Evolutionary conservation across 805 yeast genomes (phyloP).

Genomic region (Blastobotrys peoriensis): DNA sequence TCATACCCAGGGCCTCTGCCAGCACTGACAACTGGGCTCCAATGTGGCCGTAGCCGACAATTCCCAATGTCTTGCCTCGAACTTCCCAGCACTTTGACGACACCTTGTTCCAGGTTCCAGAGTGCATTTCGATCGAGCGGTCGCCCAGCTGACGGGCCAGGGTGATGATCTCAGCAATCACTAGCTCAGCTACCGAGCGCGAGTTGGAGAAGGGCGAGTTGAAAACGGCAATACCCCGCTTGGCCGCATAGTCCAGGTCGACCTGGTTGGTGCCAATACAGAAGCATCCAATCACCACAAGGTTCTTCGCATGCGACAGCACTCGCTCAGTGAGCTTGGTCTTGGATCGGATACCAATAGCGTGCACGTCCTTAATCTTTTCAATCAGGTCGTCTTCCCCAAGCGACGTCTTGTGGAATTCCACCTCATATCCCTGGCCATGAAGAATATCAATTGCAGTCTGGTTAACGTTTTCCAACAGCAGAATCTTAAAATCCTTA

Average conservation of each 20-base stretch:
- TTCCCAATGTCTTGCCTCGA: constrained; percentile 96
- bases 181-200: constrained; percentile 96
- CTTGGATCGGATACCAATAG: constrained; percentile 96
- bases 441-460: constrained; percentile 84
- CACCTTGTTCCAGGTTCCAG: constrained; percentile 98
- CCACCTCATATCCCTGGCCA: constrained; percentile 95
- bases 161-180: constrained; percentile 88
- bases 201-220: constrained; percentile 98
- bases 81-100: constrained; percentile 96
- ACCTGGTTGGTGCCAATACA: constrained; percentile 99
- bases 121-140: constrained; percentile 90
- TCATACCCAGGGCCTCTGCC: constrained; percentile 98
- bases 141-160: constrained; percentile 96
- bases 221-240: constrained; percentile 91
- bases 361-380: constrained; percentile 89
- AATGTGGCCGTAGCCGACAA: constrained; percentile 96
- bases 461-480: constrained; percentile 88
- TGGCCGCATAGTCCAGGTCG: constrained; percentile 85
- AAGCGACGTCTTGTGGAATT: constrained; percentile 80
- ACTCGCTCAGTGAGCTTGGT: constrained; percentile 79
- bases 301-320: constrained; percentile 78
- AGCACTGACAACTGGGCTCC: constrained; percentile 94
- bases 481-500: constrained; percentile 86
- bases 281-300: constrained; percentile 92
- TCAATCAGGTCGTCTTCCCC: constrained; percentile 92